Evolutionary conservation across 805 yeast genomes (phyloP).

Genomic region (Suhomyces sp.): DNA sequence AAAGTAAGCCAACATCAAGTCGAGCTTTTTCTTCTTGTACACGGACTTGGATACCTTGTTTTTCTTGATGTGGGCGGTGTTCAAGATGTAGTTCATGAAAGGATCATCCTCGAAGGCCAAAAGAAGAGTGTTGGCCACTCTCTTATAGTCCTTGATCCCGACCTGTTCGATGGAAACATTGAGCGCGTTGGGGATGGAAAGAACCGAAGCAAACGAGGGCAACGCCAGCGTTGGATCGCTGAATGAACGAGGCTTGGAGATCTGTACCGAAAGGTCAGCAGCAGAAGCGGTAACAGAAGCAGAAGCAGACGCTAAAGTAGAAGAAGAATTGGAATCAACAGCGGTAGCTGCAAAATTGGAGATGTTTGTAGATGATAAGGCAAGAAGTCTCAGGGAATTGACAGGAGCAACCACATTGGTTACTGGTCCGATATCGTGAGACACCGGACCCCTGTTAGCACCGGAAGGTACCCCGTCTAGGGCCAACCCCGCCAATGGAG

Average conservation of each 20-base stretch:
- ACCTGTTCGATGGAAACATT: constrained; percentile 13
- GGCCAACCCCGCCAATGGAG: neutral
- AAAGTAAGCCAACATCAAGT: constrained; percentile 49
- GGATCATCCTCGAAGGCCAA: constrained; percentile 56
- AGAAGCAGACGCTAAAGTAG: constrained; percentile 2
- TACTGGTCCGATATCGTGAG: constrained; percentile 1
- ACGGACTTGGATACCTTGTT: constrained; percentile 31
- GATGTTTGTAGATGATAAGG: constrained; percentile 3
- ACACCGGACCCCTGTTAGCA: constrained; percentile 4
- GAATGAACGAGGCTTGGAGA: constrained; percentile 2
- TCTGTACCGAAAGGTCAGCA: constrained; percentile 1
- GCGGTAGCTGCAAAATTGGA: constrained; percentile 1
- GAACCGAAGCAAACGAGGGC: constrained; percentile 6
- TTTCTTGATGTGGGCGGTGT: constrained; percentile 24
- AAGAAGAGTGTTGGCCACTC: constrained; percentile 54
- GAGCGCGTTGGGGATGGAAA: constrained; percentile 14
- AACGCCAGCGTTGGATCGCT: constrained; percentile 7
- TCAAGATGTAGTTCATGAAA: constrained; percentile 49
- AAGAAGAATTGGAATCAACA: constrained; percentile 2
- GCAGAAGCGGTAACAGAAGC: neutral
- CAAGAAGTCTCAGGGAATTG: constrained; percentile 25
- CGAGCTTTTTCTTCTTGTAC: constrained; percentile 34
- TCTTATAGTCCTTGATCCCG: constrained; percentile 48
- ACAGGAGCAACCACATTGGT: constrained; percentile 6
- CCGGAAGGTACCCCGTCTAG: constrained; percentile 2